Evolutionary conservation across 768 basidiomycete species (phyloP), one percentile per base, ranked within the genome.

Genomic region (Steccherinum ochraceum): DNA sequence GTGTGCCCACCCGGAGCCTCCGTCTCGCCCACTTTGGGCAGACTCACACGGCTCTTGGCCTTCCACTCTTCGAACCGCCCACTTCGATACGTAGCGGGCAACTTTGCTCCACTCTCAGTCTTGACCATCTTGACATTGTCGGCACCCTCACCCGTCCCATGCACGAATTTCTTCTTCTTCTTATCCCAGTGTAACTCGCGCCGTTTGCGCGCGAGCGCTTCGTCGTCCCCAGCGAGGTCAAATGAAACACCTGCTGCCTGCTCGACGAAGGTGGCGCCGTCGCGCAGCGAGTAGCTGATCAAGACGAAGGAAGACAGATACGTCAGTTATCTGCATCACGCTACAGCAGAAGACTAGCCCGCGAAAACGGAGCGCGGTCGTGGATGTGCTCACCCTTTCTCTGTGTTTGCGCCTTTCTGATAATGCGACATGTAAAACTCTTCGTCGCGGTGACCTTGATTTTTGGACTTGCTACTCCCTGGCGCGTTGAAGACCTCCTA

Each of bases 51-150:
- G 46, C 75, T 82, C 68, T 89, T 90, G 53, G 79, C 74, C 66
- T 86, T 89, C 96, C 96, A 99, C 64, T 95, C 93, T 50, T 95
- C 90, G 66, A 91, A 99, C 13, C 91, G 82, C 11, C 96, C 96
- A 58, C 88, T 92, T 48, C 89, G 84, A 69, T 93, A 99, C 10
- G 85, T 85, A 2, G 93, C 93, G 3, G 96, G 95, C 18, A 99
- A 75, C 45, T 86, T 83, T 13, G 86, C 82, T 3, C 96, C 96
- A 59, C 85, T 93, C 68, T 99, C 96, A 0, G 93, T 93, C 58
- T 80, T 83, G 59, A 99, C 86, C 57, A 98, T 76, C 68, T 96
- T 97, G 59, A 95, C 76, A 65, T 97, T 96, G 65, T 97, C 93
- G 5, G 93, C 81, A 18, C 93, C 95, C 41, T 70, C 75, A 11